Percentiles rank a stretch among this genome's conserved stretches.
Conservation (phyloP, 106 monocot species). For the Dendrobium nobile region DNA sequence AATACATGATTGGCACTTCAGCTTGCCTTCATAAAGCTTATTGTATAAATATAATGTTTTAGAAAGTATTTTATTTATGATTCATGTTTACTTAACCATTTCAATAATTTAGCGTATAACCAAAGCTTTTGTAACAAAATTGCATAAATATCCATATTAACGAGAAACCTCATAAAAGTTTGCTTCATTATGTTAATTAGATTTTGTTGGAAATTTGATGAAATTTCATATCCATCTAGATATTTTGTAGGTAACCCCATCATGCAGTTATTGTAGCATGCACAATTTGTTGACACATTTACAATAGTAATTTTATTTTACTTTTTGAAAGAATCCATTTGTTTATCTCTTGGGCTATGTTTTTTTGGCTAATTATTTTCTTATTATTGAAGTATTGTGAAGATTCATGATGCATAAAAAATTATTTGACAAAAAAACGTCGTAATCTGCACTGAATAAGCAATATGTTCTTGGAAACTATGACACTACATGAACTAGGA, state of each 20-base stretch:
- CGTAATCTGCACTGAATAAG: background rate
- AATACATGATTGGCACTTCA: background rate
- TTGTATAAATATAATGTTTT: background rate
- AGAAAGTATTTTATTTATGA: background rate
- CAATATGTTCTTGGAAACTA: background rate
- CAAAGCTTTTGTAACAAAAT: background rate
- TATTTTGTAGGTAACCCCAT: background rate
- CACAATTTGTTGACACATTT: no score
- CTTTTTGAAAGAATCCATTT: background rate
- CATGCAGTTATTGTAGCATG: background rate
- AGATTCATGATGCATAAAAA: background rate
- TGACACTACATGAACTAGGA: background rate
- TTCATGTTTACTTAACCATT: background rate
- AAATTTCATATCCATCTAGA: background rate
- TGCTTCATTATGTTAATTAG: background rate
- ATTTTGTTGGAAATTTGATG: background rate
- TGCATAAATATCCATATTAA: background rate
- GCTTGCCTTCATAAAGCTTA: background rate
- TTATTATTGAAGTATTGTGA: background rate
- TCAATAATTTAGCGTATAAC: background rate
- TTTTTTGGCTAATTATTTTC: background rate
- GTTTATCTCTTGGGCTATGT: background rate
- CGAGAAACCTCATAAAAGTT: background rate
- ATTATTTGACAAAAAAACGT: background rate
- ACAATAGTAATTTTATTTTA: no score